Evolutionary conservation across 768 basidiomycete genomes (phyloP).

Genomic region (Pulveroboletus sp.): DNA sequence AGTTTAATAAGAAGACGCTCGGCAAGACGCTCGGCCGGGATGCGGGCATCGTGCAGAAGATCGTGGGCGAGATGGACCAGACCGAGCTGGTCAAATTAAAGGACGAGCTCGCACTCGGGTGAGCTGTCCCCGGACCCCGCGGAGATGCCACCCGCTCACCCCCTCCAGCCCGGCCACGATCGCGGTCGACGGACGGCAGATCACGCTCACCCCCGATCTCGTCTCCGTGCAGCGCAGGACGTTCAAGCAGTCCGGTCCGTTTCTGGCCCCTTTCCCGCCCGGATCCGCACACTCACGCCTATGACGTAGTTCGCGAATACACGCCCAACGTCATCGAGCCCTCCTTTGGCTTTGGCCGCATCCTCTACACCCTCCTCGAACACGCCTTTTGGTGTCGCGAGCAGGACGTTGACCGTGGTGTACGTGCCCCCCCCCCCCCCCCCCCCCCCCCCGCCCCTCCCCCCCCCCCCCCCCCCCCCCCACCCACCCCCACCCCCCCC

Average conservation of each 20-base stretch:
- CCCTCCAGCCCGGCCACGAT: constrained; percentile 48
- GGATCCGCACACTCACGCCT: constrained; percentile 12
- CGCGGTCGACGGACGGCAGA: constrained; percentile 57
- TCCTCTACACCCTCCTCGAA: constrained; percentile 89
- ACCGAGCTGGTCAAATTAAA: constrained; percentile 60
- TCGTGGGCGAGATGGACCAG: constrained; percentile 65
- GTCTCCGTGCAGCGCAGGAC: constrained; percentile 78
- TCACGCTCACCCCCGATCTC: constrained; percentile 66
- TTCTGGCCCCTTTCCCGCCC: not conserved
- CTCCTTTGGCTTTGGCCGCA: constrained; percentile 95
- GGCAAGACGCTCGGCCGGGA: constrained; percentile 89
- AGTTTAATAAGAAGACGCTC: constrained; percentile 82
- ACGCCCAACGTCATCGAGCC: constrained; percentile 98
- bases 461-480: too few species aligned
- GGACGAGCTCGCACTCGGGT: constrained; percentile 73
- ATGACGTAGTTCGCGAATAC: constrained; percentile 78
- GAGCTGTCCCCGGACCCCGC: constrained; percentile 18
- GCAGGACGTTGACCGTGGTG: constrained; percentile 84
- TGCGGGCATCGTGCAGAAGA: constrained; percentile 57
- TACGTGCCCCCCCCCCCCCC: too few species aligned
- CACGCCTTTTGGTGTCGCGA: constrained; percentile 96
- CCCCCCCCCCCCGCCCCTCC: too few species aligned
- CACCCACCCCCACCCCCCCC: too few species aligned
- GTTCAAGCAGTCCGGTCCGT: constrained; percentile 80
- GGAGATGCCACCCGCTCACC: constrained; percentile 4